Base-by-base conservation (phyloP, 306 rosid genomes). In the Canavalia ensiformis region DNA sequence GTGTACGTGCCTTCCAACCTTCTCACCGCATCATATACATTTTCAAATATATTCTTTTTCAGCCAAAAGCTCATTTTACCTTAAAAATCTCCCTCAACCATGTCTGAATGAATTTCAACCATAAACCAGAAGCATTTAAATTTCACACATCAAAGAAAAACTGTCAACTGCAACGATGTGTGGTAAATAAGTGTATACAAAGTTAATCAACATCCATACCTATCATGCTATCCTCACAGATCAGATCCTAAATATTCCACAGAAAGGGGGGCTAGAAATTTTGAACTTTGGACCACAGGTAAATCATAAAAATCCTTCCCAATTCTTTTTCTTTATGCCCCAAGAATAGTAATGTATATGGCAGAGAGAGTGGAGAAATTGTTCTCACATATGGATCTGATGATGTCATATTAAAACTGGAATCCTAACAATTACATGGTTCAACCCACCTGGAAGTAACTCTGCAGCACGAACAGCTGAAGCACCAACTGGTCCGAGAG, bases 381-480 rank as follows among this genome's bases (percentile, higher is more conserved):
- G 25, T 18, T 18, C 25, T 18, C 29, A 39, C 41, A 37, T 60
- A 31, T 77, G 47, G 41, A 70, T 34, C 8, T 10, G 46, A 57
- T 13, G 2, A 42, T 29, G 60, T 45, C 33, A 28, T 10, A 9
- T 30, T 54, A 4, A 58, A 84, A 71, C 59, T 55, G 78, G 41
- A 51, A 25, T 52, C 68, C 31, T 7, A 69, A 29, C 58, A 59
- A 56, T 44, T 56, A 51, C 54, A 59, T 3, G 65, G 78, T 8
- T 41, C 70, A 85, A 67, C 78, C 51, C 42, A 93, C 99, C 99
- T 68, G 99, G 97, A 87, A 89, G 97, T 80, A 95, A 85, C 83
- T 93, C 90, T 37, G 99, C 99, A 42, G 99, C 96, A 81, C 86
- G 90, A 63, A 95, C 97, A 33, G 78, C 93, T 39, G 95, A 87